Evolutionary conservation across 768 basidiomycete species (phyloP).

Genomic region (Amanita subjunquillea): DNA sequence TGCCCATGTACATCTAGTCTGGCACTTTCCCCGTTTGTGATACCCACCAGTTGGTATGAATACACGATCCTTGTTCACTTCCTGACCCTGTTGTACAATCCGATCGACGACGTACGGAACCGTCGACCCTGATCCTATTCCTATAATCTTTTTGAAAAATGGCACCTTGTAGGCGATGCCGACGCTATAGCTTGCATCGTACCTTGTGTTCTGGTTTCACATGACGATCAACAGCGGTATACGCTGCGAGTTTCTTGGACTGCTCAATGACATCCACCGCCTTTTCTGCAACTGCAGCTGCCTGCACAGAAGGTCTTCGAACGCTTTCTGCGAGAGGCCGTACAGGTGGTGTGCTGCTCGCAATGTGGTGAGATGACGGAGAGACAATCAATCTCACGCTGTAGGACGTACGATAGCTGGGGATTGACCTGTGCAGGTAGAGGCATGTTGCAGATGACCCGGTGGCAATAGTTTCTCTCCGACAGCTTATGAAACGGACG

Average conservation of each 20-base stretch:
- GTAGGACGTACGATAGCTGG: no score
- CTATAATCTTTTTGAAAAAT: conserved; percentile 50
- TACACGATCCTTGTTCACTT: conserved; percentile 68
- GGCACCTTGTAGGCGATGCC: neutral
- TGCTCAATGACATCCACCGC: conserved; percentile 51
- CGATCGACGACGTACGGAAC: conserved; percentile 96
- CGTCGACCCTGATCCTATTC: conserved; percentile 87
- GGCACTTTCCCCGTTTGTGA: neutral
- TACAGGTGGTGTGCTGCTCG: neutral
- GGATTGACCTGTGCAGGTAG: neutral
- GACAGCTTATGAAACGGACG: neutral
- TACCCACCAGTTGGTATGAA: conserved; percentile 80
- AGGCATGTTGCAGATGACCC: neutral
- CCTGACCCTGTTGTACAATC: conserved; percentile 74
- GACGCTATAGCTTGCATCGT: neutral
- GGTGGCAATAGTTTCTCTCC: neutral
- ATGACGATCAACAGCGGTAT: conserved; percentile 88
- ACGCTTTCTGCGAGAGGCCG: neutral
- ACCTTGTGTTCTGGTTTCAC: conserved; percentile 78
- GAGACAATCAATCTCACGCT: no score
- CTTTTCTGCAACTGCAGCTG: conserved; percentile 11
- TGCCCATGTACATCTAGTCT: neutral
- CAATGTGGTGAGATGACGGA: neutral
- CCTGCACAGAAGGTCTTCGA: conserved; percentile 6
- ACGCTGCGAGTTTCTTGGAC: conserved; percentile 87